These are phyloP conservation scores for Cucumis cinereus DNA, from an alignment of 306 rosid species.

Conservation along the genomic window DNA sequence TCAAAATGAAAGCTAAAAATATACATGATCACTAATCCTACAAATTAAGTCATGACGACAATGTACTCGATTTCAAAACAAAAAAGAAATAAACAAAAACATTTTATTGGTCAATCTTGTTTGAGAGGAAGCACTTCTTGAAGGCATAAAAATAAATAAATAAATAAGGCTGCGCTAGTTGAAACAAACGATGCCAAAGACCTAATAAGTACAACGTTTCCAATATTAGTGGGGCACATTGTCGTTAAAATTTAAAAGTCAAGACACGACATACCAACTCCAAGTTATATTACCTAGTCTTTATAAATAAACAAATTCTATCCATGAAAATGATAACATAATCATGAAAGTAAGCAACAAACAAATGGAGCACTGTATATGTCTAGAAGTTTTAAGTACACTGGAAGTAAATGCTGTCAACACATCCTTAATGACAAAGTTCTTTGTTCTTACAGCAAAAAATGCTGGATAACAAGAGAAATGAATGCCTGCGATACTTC, in stretches of 20 bases:
- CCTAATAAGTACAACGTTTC: not conserved
- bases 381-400: not conserved
- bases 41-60: not conserved
- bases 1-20: not conserved
- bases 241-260: not conserved
- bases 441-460: not conserved
- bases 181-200: not conserved
- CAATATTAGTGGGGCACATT: not conserved
- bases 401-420: not conserved
- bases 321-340: not conserved
- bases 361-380: not conserved
- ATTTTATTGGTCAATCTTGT: not conserved
- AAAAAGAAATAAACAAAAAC: not conserved
- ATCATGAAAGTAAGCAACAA: not conserved
- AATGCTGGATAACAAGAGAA: not conserved
- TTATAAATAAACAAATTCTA: not conserved
- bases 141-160: not conserved
- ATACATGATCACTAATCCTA: not conserved
- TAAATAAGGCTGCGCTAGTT: not conserved
- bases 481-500: not conserved
- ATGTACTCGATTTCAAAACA: not conserved
- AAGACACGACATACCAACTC: not conserved
- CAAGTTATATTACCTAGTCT: not conserved
- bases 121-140: not conserved
- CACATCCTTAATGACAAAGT: not conserved